Evolutionary conservation across 176 grass and related monocot species (phyloP), one percentile per base, ranked within the genome.

Genomic region (Carex kokanica): DNA sequence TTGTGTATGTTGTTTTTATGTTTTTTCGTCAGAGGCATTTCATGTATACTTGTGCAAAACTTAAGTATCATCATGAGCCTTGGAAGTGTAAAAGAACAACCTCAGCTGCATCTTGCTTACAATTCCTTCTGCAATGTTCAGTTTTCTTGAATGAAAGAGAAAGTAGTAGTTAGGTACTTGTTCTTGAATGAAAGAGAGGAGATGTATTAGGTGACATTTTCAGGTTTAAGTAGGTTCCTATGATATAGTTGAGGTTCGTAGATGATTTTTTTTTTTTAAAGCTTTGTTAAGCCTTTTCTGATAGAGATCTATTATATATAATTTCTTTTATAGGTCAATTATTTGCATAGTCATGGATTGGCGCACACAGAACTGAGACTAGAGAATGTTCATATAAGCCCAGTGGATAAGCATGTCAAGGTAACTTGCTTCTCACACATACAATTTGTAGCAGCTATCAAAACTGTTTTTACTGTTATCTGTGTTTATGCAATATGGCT

Each of bases 361-460:
- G 95, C 95, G 25, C 95, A 98, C 82, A 98, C 92, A 23, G 95
- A 95, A 75, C 85, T 98, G 86, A 90, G 90, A 62, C 73, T 98
- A 25, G 95, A 98, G 79, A 98, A 95, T 83, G 88, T 98, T 69
- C 95, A 98, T 25, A 93, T 98, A 78, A 98, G 92, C 89, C 95
- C 92, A 45, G 85, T 98, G 61, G 95, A 98, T 84, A 98, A 93
- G 56, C 92, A 93, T 86, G 95, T 98, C 32, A 98, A 98, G 84
- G 95, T 93, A 90, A 90, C 38, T 16, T 43, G 54, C 56, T 13
- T 81, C 20, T 81, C 32, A 14, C 14, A 61, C 13, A 36, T 18
- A 82, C 38, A 0, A 66, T 64, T 75, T 52, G 34, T 40, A 43
- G 78, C 56, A 41, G 16, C 31, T 60, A 60, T 60, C 18, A 12